Conservation (phyloP, 139 green algal genomes). For the Dunaliella primolecta region DNA sequence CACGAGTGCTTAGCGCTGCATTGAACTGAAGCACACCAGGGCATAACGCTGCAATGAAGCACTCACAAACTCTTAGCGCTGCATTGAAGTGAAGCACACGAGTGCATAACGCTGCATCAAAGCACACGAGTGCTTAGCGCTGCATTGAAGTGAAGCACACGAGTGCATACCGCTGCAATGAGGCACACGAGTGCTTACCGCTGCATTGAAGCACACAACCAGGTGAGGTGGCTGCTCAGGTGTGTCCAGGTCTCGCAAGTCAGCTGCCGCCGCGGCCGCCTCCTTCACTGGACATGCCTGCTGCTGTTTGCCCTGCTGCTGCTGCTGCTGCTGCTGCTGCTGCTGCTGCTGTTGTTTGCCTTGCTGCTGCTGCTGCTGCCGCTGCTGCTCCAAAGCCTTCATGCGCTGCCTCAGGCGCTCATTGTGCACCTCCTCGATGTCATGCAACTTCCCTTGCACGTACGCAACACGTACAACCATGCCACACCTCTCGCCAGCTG, state of each 20-base stretch:
- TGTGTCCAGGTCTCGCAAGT: not conserved
- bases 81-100: no score
- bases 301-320: no score
- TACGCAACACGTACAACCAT: conserved; percentile 6
- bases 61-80: no score
- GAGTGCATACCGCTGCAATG: no score
- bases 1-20: no score
- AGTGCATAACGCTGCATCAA: no score
- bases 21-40: no score
- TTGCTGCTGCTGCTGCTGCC: not conserved
- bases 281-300: no score
- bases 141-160: no score
- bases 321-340: conserved; percentile 4
- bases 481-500: not conserved
- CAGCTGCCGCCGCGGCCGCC: not conserved
- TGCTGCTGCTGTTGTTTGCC: not conserved
- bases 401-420: not conserved
- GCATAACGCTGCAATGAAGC: no score
- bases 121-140: no score
- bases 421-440: not conserved
- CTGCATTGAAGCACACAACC: conserved; percentile 1
- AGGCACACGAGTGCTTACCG: no score
- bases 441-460: not conserved
- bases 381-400: not conserved
- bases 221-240: not conserved